Evolutionary conservation across 192 early-diverging fungal genomes (phyloP), one percentile per base, ranked within the genome.

Genomic region (Chytriomyces hyalinus): DNA sequence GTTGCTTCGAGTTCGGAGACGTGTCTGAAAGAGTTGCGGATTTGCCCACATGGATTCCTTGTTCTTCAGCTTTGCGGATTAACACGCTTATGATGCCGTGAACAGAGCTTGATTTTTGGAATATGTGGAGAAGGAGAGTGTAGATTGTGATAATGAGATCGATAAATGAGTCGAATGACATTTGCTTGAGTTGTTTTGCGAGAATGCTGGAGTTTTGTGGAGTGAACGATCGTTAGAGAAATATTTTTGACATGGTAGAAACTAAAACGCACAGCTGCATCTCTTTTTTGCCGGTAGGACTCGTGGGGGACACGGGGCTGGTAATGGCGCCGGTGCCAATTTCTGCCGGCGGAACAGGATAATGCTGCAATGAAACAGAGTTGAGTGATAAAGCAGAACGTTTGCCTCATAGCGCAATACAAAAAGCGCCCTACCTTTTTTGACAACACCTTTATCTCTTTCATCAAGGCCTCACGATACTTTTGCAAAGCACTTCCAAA

Each of bases 151-250:
- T 75, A 3, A 97, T 78, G 80, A 94, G 86, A 26, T 91, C 86
- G 69, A 92, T 92, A 76, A 96, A 99, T 22, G 92, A 84, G 59
- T 94, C 90, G 78, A 96, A 93, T 2, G 92, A 91, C 93, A 97
- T 95, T 15, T 83, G 76, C 63, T 90, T 88, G 6, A 95, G 77
- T 64, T 90, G 88, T 28, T 88, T 90, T 0, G 92, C 89, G 6
- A 96, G 83, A 1, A 88, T 88, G 17, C 83, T 84, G 53, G 20
- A 49, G 28, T 45, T 53, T 57, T 61, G 64, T 45, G 57, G 46
- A 62, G 7, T 8, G 44, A 24, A 47, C 15, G 45, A 67, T 26
- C 28, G 20, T n/a, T 20, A 67, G 8, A 48, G 24, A 22, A 13
- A 57, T 13, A 57, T 0, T 57, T 3, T n/a, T 20, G 53, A 57